Conservation (phyloP, 768 basidiomycete genomes). For the Mycena rosella region DNA sequence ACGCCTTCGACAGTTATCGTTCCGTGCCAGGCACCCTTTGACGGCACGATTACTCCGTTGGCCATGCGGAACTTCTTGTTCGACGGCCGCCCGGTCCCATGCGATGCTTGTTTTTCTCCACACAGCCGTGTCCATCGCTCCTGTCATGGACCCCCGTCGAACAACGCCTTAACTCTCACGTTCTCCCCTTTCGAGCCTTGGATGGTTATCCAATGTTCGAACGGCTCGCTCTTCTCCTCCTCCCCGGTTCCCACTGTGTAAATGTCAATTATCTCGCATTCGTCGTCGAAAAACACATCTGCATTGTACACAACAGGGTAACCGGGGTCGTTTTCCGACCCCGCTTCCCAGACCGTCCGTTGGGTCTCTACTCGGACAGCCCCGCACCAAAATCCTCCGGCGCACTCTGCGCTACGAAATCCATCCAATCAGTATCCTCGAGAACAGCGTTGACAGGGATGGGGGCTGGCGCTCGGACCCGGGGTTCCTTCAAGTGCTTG, state of each 20-base stretch:
- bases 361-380: slow-evolving; percentile 37
- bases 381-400: slow-evolving; percentile 40
- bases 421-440: slow-evolving; percentile 18
- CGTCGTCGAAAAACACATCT: too few species aligned
- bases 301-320: too few species aligned
- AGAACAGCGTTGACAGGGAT: slow-evolving; percentile 7
- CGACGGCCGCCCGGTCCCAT: slow-evolving; percentile 36
- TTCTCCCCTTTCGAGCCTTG: too few species aligned
- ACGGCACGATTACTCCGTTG: slow-evolving; percentile 40
- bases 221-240: too few species aligned
- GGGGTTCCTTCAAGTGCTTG: not conserved
- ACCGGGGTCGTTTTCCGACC: slow-evolving; percentile 17
- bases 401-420: slow-evolving; percentile 32
- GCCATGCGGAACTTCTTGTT: slow-evolving; percentile 46
- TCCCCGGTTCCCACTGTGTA: too few species aligned
- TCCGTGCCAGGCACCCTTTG: slow-evolving; percentile 39
- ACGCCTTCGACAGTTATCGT: slow-evolving; percentile 30
- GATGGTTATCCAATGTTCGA: too few species aligned
- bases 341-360: slow-evolving; percentile 3
- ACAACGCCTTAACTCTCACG: slow-evolving; percentile 33
- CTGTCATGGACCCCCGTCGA: slow-evolving; percentile 50
- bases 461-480: not conserved
- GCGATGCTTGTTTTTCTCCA: slow-evolving; percentile 29
- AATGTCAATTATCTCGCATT: too few species aligned
- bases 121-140: slow-evolving; percentile 39